These are phyloP conservation scores for Arxiozyma telluris DNA, from an alignment of 1,139 yeast species.

Conservation along the genomic window DNA sequence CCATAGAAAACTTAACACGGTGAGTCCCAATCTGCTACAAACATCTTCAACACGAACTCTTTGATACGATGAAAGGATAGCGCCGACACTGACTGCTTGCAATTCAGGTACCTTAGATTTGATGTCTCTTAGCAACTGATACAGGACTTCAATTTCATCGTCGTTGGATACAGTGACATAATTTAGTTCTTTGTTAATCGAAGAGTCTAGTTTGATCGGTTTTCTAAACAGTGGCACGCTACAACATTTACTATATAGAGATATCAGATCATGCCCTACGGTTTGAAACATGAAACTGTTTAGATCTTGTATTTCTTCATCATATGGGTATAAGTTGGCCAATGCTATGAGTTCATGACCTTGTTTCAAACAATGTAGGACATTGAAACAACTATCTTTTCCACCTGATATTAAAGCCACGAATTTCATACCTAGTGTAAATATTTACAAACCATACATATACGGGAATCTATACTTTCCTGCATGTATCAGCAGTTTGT, in stretches of 20 bases:
- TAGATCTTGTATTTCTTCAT: constrained; percentile 46
- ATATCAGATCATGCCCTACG: constrained; percentile 83
- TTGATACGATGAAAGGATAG: constrained; percentile 87
- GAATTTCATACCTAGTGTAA: constrained; percentile 56
- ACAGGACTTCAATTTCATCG: constrained; percentile 85
- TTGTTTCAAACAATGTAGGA: constrained; percentile 68
- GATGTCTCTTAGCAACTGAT: constrained; percentile 41
- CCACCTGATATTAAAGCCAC: constrained; percentile 93
- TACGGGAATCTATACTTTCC: not conserved
- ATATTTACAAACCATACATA: not conserved
- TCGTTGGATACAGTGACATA: constrained; percentile 47
- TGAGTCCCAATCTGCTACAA: constrained; percentile 61
- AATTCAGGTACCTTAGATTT: constrained; percentile 55
- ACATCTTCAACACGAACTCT: constrained; percentile 89
- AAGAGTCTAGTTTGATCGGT: constrained; percentile 48
- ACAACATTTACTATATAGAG: constrained; percentile 56
- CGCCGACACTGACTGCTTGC: constrained; percentile 89
- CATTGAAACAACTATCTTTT: constrained; percentile 86
- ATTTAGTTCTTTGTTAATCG: constrained; percentile 60
- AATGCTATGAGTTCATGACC: constrained; percentile 81
- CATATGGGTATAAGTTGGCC: constrained; percentile 69
- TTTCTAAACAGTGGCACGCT: constrained; percentile 74
- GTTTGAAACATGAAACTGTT: constrained; percentile 98
- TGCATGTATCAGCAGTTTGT: not conserved
- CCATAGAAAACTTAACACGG: constrained; percentile 76